Conservation (phyloP, 805 yeast species). For the Candida qinlingensis region DNA sequence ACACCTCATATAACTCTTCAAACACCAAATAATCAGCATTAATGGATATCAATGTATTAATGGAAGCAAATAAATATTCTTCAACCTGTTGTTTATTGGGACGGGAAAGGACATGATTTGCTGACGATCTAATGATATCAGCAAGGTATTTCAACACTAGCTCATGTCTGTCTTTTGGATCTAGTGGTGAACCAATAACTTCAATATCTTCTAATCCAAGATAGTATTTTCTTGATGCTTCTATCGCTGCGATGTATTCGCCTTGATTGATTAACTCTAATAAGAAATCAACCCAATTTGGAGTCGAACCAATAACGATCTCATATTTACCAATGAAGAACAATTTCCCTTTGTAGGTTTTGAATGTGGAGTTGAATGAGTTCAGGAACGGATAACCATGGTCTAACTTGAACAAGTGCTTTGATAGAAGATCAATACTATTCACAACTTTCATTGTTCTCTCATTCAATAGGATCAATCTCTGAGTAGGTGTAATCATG, state of each 20-base stretch:
- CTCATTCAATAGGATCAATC: slow-evolving; percentile 38
- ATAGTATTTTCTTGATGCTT: slow-evolving; percentile 48
- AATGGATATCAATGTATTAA: slow-evolving; percentile 37
- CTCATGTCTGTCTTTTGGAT: slow-evolving; percentile 36
- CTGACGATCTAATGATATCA: slow-evolving; percentile 41
- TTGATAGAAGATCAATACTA: slow-evolving; percentile 19
- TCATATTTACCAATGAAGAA: slow-evolving; percentile 50
- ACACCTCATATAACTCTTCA: slow-evolving; percentile 42
- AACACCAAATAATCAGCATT: slow-evolving; percentile 31
- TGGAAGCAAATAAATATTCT: slow-evolving; percentile 31
- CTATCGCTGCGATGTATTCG: slow-evolving; percentile 51
- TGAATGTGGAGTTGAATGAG: slow-evolving; percentile 25
- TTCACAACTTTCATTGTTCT: slow-evolving; percentile 29
- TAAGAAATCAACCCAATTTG: slow-evolving; percentile 56
- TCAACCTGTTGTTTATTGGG: slow-evolving; percentile 22
- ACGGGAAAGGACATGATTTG: slow-evolving; percentile 17
- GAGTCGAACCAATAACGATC: slow-evolving; percentile 49
- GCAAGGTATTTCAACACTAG: slow-evolving; percentile 50
- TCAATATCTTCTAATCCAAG: slow-evolving; percentile 39
- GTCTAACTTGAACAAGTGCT: slow-evolving; percentile 32
- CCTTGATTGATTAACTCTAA: slow-evolving; percentile 56
- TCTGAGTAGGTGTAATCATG: slow-evolving; percentile 41
- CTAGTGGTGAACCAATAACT: slow-evolving; percentile 52
- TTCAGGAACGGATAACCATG: slow-evolving; percentile 5
- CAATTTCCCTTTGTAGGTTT: slow-evolving; percentile 39